Evolutionary conservation across 495 filamentous ascomycete genomes (phyloP).

Genomic region (Acidomyces sp.): DNA sequence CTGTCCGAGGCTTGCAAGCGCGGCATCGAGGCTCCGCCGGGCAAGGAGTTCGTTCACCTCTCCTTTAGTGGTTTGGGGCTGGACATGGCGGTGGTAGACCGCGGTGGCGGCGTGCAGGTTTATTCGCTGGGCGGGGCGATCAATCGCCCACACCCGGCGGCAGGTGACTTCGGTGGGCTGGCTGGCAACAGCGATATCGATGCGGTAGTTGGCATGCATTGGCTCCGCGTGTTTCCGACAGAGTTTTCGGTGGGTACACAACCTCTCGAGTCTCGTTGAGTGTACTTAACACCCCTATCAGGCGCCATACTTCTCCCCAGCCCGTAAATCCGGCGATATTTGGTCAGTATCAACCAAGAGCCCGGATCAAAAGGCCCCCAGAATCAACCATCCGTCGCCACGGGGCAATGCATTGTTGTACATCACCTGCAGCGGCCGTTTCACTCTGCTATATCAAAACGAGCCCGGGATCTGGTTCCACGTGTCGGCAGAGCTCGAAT

Average conservation of each 20-base stretch:
- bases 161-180: conserved; percentile 35
- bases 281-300: no score
- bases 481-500: conserved; percentile 54
- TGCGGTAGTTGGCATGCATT: conserved; percentile 70
- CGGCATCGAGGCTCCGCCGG: conserved; percentile 34
- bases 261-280: no score
- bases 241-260: conserved; percentile 31
- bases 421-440: conserved; percentile 1
- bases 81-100: conserved; percentile 67
- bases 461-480: conserved; percentile 40
- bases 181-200: conserved; percentile 46
- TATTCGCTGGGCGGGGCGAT: conserved; percentile 47
- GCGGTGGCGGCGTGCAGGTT: conserved; percentile 57
- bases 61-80: conserved; percentile 60
- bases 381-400: conserved; percentile 10
- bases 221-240: conserved; percentile 39
- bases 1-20: conserved; percentile 49
- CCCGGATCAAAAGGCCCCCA: neutral
- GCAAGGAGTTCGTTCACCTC: conserved; percentile 56
- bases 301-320: conserved; percentile 17
- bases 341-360: neutral
- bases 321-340: no score
- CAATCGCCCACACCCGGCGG: conserved; percentile 47
- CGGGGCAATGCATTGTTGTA: conserved; percentile 5
- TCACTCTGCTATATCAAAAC: conserved; percentile 14